These are phyloP conservation scores for Delphinella strobiligena DNA, from an alignment of 2,329 filamentous ascomycete species.

Conservation along the genomic window DNA sequence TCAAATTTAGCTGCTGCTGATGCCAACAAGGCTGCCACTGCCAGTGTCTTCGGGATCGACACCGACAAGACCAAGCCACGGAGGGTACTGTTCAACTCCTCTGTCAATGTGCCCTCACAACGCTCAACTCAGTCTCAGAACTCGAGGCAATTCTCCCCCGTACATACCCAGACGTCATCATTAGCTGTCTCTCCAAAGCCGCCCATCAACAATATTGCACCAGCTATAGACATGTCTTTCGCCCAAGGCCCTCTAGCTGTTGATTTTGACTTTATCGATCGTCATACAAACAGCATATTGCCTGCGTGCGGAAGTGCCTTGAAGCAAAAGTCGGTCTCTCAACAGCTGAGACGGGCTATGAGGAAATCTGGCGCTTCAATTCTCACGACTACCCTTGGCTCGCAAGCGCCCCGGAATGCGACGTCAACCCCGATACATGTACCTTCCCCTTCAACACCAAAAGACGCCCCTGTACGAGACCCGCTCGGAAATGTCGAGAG, in stretches of 20 bases:
- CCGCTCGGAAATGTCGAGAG: background rate
- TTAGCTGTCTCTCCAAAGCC: background rate
- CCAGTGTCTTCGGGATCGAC: background rate
- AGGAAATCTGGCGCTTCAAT: conserved; percentile 8
- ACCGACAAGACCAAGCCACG: background rate
- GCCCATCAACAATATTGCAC: conserved; percentile 1
- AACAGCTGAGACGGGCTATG: background rate
- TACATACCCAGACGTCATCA: no score
- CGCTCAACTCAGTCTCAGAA: background rate
- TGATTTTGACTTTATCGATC: conserved; percentile 12
- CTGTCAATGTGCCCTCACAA: background rate
- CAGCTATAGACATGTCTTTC: conserved; percentile 15
- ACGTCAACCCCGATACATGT: background rate
- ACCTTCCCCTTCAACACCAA: background rate
- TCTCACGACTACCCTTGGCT: conserved; percentile 13
- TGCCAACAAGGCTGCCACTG: background rate
- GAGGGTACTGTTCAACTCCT: background rate
- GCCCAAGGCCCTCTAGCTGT: conserved; percentile 11
- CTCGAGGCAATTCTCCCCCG: no score
- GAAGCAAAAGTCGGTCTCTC: conserved; percentile 8
- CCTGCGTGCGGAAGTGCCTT: conserved; percentile 7
- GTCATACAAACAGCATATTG: conserved; percentile 7
- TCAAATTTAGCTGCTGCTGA: no score
- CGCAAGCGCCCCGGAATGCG: background rate
- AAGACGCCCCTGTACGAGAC: background rate